Conservation (phyloP, 768 basidiomycete genomes). For the Terana coerulea region DNA sequence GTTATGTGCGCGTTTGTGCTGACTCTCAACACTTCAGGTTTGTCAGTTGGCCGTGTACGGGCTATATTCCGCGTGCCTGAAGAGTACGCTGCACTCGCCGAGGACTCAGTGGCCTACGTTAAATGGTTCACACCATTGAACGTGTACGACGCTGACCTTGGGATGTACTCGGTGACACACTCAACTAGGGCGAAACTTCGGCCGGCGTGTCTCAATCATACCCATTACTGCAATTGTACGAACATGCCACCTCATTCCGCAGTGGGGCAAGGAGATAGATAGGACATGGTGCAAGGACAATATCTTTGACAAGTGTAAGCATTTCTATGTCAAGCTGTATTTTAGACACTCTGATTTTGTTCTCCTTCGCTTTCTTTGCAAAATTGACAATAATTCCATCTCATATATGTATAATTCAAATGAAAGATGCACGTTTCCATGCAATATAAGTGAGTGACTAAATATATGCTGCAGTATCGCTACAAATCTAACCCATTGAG, state of each 20-base stretch:
- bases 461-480: not conserved
- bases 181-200: slow-evolving; percentile 13
- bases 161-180: slow-evolving; percentile 20
- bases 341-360: slow-evolving; percentile 15
- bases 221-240: slow-evolving; percentile 21
- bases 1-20: too few relatives aligned
- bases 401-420: not conserved
- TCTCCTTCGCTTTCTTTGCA: not conserved
- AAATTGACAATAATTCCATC: not conserved
- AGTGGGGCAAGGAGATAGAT: slow-evolving; percentile 14
- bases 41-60: slow-evolving; percentile 1
- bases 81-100: not conserved
- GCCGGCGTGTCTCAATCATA: slow-evolving; percentile 22
- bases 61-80: slow-evolving; percentile 1
- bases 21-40: slow-evolving; percentile 1
- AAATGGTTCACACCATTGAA: slow-evolving; percentile 27
- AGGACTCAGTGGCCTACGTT: slow-evolving; percentile 19
- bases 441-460: not conserved
- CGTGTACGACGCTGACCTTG: slow-evolving; percentile 8
- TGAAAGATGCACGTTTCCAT: not conserved
- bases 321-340: slow-evolving; percentile 18
- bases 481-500: not conserved
- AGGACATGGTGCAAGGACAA: slow-evolving; percentile 10
- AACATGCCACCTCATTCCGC: slow-evolving; percentile 29
- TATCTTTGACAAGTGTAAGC: slow-evolving; percentile 11